Conservation (phyloP, 164 flowering plant genomes). For the Magnolia officinalis region DNA sequence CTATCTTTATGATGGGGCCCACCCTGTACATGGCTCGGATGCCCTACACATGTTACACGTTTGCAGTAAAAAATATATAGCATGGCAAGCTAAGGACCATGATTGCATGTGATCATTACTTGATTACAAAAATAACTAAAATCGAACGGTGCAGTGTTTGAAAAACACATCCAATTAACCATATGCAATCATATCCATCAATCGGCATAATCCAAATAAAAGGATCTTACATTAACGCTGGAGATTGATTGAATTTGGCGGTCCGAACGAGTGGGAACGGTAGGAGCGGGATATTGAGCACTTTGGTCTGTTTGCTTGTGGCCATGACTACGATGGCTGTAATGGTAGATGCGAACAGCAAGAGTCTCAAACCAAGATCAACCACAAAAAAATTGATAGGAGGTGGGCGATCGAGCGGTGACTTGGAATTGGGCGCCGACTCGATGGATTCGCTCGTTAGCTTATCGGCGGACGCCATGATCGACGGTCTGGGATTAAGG, state of each 20-base stretch:
- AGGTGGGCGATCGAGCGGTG: not conserved
- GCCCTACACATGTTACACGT: no score
- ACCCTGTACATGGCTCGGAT: no score
- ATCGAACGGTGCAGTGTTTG: no score
- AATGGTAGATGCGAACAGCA: slow-evolving; percentile 18
- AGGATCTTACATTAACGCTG: slow-evolving; percentile 21
- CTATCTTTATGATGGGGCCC: no score
- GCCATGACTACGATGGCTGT: slow-evolving; percentile 16
- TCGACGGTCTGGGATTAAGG: not conserved
- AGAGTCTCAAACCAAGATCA: slow-evolving; percentile 11
- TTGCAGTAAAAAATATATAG: no score
- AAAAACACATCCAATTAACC: not conserved
- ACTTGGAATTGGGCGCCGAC: not conserved
- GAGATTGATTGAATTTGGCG: slow-evolving; percentile 20
- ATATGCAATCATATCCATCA: not conserved
- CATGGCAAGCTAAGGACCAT: no score
- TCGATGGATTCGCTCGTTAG: not conserved
- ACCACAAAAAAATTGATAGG: not conserved
- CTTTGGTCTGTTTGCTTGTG: slow-evolving; percentile 16
- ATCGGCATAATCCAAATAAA: not conserved
- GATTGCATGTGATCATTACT: no score
- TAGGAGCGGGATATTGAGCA: not conserved
- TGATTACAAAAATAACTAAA: no score
- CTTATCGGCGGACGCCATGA: not conserved
- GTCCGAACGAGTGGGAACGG: not conserved